A percentile compares a stretch with the other conserved stretches of the same genome.
Conservation (phyloP, 148 eudicot species). For the Amaranthus palmeri region DNA sequence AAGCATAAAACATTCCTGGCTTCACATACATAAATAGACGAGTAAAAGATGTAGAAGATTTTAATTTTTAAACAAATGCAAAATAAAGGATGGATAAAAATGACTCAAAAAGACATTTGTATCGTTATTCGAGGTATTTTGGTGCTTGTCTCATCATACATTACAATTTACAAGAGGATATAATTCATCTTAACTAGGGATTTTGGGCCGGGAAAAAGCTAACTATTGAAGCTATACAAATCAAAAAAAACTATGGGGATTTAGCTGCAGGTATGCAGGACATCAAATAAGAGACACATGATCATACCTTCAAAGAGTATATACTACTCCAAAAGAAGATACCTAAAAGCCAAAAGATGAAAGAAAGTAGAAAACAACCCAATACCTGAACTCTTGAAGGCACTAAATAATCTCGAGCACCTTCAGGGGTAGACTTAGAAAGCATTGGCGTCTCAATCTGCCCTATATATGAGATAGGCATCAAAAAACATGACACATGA, state of each 20-base stretch:
- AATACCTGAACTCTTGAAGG: conserved; percentile 98
- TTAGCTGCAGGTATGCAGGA: neutral
- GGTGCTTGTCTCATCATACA: neutral
- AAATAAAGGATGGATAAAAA: neutral
- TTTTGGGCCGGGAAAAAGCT: neutral
- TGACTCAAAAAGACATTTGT: neutral
- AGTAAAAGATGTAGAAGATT: conserved; percentile 20
- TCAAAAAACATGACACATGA: conserved; percentile 22
- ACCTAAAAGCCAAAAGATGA: neutral
- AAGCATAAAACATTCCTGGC: conserved; percentile 98
- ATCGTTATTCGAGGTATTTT: neutral
- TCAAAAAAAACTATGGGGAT: neutral
- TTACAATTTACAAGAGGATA: neutral
- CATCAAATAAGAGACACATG: neutral
- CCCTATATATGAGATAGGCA: conserved; percentile 61
- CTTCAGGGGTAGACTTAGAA: conserved; percentile 96
- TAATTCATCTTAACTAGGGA: neutral
- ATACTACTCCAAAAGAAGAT: neutral
- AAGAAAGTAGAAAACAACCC: conserved; percentile 4
- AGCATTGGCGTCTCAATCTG: conserved; percentile 99
- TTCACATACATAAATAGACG: conserved; percentile 42
- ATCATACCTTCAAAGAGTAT: neutral
- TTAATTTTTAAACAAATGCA: neutral
- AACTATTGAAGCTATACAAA: neutral
- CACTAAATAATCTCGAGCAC: conserved; percentile 98